Percentiles rank a stretch among this genome's conserved stretches.
These are phyloP conservation scores for Excoecaria agallocha DNA, from an alignment of 345 rosid species.

Conservation along the genomic window DNA sequence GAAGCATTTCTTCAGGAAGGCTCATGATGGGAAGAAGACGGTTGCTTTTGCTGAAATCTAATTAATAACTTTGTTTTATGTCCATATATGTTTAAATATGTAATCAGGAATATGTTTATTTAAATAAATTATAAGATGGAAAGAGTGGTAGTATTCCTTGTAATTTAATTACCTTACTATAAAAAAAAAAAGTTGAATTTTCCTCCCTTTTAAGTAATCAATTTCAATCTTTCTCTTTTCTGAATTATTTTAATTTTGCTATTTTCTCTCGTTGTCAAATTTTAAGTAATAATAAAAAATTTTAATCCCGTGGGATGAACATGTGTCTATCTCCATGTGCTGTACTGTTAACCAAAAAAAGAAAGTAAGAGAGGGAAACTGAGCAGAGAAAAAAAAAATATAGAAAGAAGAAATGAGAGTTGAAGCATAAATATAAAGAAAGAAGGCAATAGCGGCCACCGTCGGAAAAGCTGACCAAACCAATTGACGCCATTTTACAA, in stretches of 20 bases:
- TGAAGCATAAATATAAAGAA: background rate
- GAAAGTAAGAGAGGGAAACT: background rate
- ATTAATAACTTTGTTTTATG: background rate
- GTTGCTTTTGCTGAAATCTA: slow-evolving; percentile 25
- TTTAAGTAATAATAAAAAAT: too few relatives aligned
- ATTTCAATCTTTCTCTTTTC: too few relatives aligned
- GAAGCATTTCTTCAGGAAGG: slow-evolving; percentile 37
- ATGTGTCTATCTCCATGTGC: background rate
- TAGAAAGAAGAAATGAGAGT: background rate
- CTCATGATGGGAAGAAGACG: slow-evolving; percentile 34
- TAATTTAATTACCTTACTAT: too few relatives aligned
- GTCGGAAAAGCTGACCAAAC: background rate
- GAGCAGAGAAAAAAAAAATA: background rate
- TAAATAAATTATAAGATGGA: too few relatives aligned
- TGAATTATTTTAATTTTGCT: too few relatives aligned
- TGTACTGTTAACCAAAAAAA: background rate
- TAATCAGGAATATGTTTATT: background rate
- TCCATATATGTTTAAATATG: background rate
- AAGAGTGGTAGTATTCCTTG: too few relatives aligned
- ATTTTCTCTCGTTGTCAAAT: too few relatives aligned
- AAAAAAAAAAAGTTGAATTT: too few relatives aligned
- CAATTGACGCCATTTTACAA: background rate
- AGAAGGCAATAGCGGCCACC: background rate
- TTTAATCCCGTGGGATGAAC: too few relatives aligned
- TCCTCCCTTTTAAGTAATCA: too few relatives aligned